A percentile compares a stretch with the other conserved stretches of the same genome.
phyloP scores from a whole-genome alignment of 176 grass and related monocot genomes.

The Stipa capillata region DNA sequence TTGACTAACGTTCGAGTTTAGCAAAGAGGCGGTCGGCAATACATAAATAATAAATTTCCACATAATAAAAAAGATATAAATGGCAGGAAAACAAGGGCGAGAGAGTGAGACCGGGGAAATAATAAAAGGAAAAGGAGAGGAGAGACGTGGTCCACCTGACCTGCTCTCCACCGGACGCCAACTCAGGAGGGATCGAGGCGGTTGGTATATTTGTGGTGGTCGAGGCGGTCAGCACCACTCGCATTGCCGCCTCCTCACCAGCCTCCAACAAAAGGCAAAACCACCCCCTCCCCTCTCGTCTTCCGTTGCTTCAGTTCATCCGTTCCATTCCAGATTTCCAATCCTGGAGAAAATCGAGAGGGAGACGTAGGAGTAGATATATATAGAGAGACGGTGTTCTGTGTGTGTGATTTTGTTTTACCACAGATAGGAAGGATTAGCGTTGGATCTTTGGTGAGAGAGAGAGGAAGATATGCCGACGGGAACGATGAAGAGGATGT shows the following conservation, averaged over 20 bases:
- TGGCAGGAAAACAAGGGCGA: neutral
- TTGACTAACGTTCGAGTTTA: neutral
- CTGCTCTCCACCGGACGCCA: slow-evolving; percentile 10
- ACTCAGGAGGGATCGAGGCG: neutral
- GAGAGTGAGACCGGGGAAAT: neutral
- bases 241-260: slow-evolving; percentile 1
- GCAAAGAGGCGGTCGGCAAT: neutral
- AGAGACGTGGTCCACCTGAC: slow-evolving; percentile 36
- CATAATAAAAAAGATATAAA: neutral
- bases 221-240: slow-evolving; percentile 23
- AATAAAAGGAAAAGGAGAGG: too few relatives aligned
- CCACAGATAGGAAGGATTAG: neutral
- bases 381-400: neutral
- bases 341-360: neutral
- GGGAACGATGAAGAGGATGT: slow-evolving; percentile 15
- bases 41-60: neutral
- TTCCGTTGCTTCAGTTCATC: slow-evolving; percentile 27
- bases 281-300: neutral
- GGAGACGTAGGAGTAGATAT: neutral
- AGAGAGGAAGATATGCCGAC: slow-evolving; percentile 9
- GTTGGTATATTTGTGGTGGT: slow-evolving; percentile 38
- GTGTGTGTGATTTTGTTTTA: neutral
- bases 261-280: slow-evolving; percentile 5
- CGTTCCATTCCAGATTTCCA: neutral
- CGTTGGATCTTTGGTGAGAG: neutral